These are phyloP conservation scores for Exophiala bonariae DNA, from an alignment of 2,329 filamentous ascomycete species.

Conservation along the genomic window DNA sequence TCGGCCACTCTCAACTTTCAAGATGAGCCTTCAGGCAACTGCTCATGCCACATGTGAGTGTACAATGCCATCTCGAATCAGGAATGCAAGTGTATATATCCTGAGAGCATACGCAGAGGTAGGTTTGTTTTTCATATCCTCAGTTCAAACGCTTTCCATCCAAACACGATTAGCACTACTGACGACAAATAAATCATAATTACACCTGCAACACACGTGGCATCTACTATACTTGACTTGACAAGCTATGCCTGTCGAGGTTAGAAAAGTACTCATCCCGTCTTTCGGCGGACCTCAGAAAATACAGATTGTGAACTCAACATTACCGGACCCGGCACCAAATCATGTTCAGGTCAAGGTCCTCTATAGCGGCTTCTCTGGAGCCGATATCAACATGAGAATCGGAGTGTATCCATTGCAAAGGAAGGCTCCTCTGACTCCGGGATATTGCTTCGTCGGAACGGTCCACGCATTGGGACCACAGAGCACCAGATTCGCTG, in stretches of 20 bases:
- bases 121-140: too few relatives aligned
- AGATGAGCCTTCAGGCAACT: too few relatives aligned
- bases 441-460: conserved; percentile 52
- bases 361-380: conserved; percentile 50
- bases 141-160: too few relatives aligned
- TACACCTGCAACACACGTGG: too few relatives aligned
- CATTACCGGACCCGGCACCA: conserved; percentile 41
- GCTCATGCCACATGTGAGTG: too few relatives aligned
- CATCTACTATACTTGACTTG: too few relatives aligned
- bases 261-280: conserved; percentile 49
- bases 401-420: conserved; percentile 50
- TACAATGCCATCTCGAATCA: too few relatives aligned
- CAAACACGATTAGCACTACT: too few relatives aligned
- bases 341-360: conserved; percentile 50
- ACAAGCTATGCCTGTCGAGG: conserved; percentile 22
- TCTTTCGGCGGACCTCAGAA: conserved; percentile 43
- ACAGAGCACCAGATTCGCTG: conserved; percentile 31
- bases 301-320: conserved; percentile 35
- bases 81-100: too few relatives aligned
- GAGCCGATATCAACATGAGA: conserved; percentile 53
- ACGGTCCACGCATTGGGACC: conserved; percentile 41
- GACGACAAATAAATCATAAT: too few relatives aligned
- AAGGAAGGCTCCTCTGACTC: conserved; percentile 47
- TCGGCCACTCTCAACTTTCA: too few relatives aligned
- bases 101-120: too few relatives aligned